Base-by-base conservation (phyloP, 495 filamentous ascomycete species). In the Bathelium albidoporum region DNA sequence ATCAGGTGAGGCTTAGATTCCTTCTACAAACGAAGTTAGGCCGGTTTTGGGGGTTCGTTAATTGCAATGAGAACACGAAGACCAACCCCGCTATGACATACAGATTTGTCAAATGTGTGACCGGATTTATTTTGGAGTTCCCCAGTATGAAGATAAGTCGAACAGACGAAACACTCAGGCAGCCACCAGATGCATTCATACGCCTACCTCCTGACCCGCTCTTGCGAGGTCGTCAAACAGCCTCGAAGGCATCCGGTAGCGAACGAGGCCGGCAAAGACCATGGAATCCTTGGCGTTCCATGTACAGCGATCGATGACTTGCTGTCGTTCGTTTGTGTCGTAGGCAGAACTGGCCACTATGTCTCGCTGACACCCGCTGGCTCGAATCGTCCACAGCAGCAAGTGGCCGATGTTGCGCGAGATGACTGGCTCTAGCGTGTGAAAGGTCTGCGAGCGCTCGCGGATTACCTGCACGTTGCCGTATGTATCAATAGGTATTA, bases 201-300 rank as follows among this genome's bases (percentile, higher is more conserved):
- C 82, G 2, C 84, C 85, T 64, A 83, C 80, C 61, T 94, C 89
- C 55, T 85, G 82, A 41, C 86, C 89, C 31, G 85, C 89, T 69
- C 83, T 79, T 65, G 89, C 90, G 69, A 97, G 75, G 59, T 83
- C 87, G 77, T 95, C 91, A 75, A 90, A 90, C 39, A 95, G 81
- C 68, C 81, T 79, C 29, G 84, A 81, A 11, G 85, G 82, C 67
- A 97, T 79, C 64, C 92, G 85, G 74, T 95, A 98, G 72, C 90
- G 86, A 69, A 98, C 83, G 81, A 96, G 86, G 31, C 94, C 92
- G 16, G 93, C 93, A 77, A 96, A 98, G 36, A 95, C 85, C 80
- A 93, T 95, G 62, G 96, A 73, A 75, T 96, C 94, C 70, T 89
- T 87, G 59, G 86, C 90, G 71, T 85, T 88, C 68, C 86, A 82